Percentiles rank a stretch among this genome's conserved stretches.
Evolutionary conservation across 2,329 filamentous ascomycete genomes (phyloP).

Genomic region (Fusarium papillatum): DNA sequence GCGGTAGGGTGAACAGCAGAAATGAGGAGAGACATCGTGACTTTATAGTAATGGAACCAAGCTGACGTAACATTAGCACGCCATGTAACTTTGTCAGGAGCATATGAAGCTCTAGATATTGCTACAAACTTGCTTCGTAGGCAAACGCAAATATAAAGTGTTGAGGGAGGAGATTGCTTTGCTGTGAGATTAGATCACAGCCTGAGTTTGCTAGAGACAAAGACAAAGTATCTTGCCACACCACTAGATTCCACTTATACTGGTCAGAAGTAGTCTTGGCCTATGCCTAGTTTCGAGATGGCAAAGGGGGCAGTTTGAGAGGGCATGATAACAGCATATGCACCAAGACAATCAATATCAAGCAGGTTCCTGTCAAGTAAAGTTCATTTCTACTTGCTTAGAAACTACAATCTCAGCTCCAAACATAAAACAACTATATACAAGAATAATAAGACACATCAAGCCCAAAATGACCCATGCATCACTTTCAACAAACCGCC

Average conservation of each 20-base stretch:
- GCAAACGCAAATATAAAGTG: not conserved
- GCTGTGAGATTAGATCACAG: not conserved
- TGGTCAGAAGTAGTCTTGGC: too few relatives aligned
- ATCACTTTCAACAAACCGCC: not conserved
- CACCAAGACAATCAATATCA: not conserved
- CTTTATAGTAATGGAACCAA: not conserved
- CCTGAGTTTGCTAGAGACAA: not conserved
- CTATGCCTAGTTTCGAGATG: not conserved
- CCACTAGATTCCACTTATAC: too few relatives aligned
- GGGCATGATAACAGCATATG: not conserved
- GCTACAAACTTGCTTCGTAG: not conserved
- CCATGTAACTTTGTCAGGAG: rapidly evolving
- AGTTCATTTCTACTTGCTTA: not conserved
- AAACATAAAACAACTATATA: not conserved
- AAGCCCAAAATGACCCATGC: not conserved
- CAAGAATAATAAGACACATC: constrained; percentile 2
- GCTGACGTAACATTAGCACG: too few relatives aligned
- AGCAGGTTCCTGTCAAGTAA: not conserved
- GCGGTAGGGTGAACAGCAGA: not conserved
- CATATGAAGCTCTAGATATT: not conserved
- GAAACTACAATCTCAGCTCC: not conserved
- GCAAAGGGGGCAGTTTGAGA: not conserved
- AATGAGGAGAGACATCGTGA: not conserved
- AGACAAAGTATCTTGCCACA: not conserved
- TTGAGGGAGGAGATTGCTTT: not conserved